A percentile compares a stretch with the other conserved stretches of the same genome.
Conservation (phyloP, 2,329 filamentous ascomycete species). For the Bimuria novae-zelandiae region DNA sequence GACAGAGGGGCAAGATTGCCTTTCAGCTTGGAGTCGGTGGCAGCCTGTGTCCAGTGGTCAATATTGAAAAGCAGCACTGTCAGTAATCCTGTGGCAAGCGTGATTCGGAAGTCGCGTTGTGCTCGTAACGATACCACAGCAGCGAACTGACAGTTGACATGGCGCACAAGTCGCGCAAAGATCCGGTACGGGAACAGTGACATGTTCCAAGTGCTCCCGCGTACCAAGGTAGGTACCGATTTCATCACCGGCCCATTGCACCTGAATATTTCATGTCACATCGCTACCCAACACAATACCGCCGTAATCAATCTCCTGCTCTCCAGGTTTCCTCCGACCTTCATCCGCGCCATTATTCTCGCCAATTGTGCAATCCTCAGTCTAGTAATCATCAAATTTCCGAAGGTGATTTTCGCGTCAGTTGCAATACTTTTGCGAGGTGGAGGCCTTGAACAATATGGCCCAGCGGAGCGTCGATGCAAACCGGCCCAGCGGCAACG, state of each 20-base stretch:
- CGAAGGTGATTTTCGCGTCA: conserved; percentile 5
- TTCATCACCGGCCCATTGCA: neutral
- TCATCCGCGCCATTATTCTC: neutral
- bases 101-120: neutral
- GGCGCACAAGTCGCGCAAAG: neutral
- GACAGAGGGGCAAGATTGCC: conserved; percentile 1
- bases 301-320: neutral
- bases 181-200: conserved; percentile 10
- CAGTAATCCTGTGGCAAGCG: neutral
- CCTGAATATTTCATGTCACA: neutral
- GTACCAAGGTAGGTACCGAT: conserved; percentile 1
- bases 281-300: conserved; percentile 1
- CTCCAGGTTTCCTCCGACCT: conserved; percentile 6
- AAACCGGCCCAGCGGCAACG: conserved; percentile 6
- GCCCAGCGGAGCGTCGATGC: conserved; percentile 12
- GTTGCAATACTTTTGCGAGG: neutral
- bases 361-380: neutral
- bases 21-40: neutral
- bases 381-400: neutral
- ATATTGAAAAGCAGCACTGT: conserved; percentile 12
- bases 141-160: conserved; percentile 3
- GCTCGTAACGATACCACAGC: neutral
- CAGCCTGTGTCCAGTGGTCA: neutral
- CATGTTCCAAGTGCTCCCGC: conserved; percentile 6
- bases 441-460: conserved; percentile 12